Percentiles rank a stretch among this genome's conserved stretches.
These are phyloP conservation scores for Polygonum maritimum DNA, from an alignment of 148 eudicot genomes.

Conservation along the genomic window DNA sequence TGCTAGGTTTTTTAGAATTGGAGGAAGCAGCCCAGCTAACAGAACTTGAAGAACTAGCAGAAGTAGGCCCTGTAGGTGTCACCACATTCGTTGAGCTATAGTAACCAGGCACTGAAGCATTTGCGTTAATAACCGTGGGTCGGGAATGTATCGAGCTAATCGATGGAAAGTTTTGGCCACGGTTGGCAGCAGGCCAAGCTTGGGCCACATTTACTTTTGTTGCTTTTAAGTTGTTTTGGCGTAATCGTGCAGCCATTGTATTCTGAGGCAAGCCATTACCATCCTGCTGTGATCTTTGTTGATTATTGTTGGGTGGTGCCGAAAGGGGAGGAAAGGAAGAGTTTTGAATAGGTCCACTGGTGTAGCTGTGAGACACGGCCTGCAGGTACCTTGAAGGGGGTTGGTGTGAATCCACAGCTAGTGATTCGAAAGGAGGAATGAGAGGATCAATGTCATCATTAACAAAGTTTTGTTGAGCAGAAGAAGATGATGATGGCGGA, in stretches of 20 bases:
- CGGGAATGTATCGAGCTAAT: constrained; percentile 15
- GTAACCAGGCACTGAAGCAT: constrained; percentile 30
- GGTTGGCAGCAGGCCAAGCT: constrained; percentile 37
- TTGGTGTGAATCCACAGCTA: constrained; percentile 48
- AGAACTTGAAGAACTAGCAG: constrained; percentile 44
- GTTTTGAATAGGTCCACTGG: constrained; percentile 38
- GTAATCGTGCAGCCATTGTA: constrained; percentile 62
- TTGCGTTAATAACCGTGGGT: constrained; percentile 19
- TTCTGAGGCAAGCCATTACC: constrained; percentile 31
- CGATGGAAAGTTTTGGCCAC: constrained; percentile 17
- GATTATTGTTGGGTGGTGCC: constrained; percentile 33
- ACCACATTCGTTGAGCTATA: constrained; percentile 32
- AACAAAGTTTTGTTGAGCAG: constrained; percentile 17
- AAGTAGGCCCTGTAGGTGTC: constrained; percentile 19
- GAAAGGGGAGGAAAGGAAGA: constrained; percentile 85
- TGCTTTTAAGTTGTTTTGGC: constrained; percentile 33
- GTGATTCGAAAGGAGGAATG: constrained; percentile 53
- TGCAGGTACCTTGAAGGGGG: constrained; percentile 65
- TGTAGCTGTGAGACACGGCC: constrained; percentile 58
- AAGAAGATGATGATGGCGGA: constrained; percentile 29
- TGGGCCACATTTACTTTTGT: constrained; percentile 32
- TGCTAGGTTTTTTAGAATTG: constrained; percentile 29
- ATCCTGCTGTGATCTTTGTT: constrained; percentile 38
- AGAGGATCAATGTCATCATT: constrained; percentile 35
- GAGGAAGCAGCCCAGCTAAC: constrained; percentile 30